phyloP scores from a whole-genome alignment of 1,139 yeast species.

The Lodderomyces parapsilosis region DNA sequence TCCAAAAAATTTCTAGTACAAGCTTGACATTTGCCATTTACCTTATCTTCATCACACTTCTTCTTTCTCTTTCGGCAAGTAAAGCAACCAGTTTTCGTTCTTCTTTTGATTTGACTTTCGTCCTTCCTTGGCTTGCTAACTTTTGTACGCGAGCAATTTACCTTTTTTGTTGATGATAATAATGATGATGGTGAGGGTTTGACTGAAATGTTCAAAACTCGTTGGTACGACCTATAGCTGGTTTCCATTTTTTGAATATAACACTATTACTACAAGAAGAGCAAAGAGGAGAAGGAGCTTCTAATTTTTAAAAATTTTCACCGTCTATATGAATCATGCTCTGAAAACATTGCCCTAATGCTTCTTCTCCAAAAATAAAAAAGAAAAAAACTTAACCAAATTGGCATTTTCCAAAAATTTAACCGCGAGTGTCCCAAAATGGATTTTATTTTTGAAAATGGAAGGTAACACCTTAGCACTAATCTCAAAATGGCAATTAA shows the following conservation, averaged over 20 bases:
- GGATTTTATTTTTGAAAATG: neutral
- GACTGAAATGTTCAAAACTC: constrained; percentile 37
- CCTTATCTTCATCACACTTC: constrained; percentile 46
- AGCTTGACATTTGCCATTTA: constrained; percentile 48
- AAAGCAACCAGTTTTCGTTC: constrained; percentile 46
- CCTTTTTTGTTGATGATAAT: constrained; percentile 12
- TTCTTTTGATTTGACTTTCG: constrained; percentile 20
- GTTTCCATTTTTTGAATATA: constrained; percentile 8
- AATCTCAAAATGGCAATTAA: neutral
- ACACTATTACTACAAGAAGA: neutral
- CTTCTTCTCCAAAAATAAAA: neutral
- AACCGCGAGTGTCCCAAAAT: constrained; percentile 2
- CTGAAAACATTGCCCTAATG: too few species aligned
- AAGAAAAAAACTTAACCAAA: neutral
- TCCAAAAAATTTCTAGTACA: constrained; percentile 48
- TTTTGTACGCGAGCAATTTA: constrained; percentile 8
- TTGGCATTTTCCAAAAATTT: neutral
- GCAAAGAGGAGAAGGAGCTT: neutral
- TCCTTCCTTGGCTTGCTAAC: constrained; percentile 16
- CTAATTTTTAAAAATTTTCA: constrained; percentile 4
- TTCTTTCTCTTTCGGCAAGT: constrained; percentile 48
- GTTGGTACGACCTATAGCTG: constrained; percentile 41
- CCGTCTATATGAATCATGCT: neutral
- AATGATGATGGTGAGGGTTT: constrained; percentile 17
- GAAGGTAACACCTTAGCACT: neutral